Evolutionary conservation across 768 basidiomycete species (phyloP).

Genomic region (Artomyces pyxidatus): DNA sequence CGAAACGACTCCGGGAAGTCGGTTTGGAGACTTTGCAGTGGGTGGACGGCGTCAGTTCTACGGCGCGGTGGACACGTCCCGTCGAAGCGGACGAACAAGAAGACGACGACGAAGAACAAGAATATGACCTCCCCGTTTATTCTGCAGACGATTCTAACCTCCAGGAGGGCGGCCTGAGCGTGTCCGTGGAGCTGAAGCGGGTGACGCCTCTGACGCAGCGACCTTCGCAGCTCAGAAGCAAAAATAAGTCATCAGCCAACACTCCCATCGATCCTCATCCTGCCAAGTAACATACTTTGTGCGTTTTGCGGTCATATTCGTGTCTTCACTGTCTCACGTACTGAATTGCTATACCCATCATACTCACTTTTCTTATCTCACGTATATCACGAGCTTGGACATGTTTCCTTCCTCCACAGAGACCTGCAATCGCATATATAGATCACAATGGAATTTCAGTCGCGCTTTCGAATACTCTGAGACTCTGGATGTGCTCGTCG

Average conservation of each 20-base stretch:
- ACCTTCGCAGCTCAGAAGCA: constrained; percentile 39
- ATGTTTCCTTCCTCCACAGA: no score
- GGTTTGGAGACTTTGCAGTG: constrained; percentile 53
- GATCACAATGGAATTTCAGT: no score
- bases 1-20: constrained; percentile 53
- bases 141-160: constrained; percentile 24
- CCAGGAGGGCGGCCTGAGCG: constrained; percentile 22
- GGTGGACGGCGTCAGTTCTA: constrained; percentile 59
- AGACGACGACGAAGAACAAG: constrained; percentile 36
- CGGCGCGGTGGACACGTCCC: constrained; percentile 51
- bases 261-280: no score
- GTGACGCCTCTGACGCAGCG: constrained; percentile 60
- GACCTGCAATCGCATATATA: no score
- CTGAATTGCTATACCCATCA: constrained; percentile 1
- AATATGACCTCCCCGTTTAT: constrained; percentile 23
- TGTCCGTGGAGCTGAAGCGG: constrained; percentile 29
- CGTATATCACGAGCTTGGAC: background rate
- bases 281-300: constrained; percentile 4
- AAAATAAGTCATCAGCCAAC: no score
- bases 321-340: constrained; percentile 2
- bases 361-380: constrained; percentile 1
- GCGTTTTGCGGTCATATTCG: background rate
- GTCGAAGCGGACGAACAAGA: constrained; percentile 20
- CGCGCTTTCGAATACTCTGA: background rate
- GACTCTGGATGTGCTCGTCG: background rate